Evolutionary conservation across 1,139 yeast genomes (phyloP).

Genomic region (Scheffersomyces lignicola): DNA sequence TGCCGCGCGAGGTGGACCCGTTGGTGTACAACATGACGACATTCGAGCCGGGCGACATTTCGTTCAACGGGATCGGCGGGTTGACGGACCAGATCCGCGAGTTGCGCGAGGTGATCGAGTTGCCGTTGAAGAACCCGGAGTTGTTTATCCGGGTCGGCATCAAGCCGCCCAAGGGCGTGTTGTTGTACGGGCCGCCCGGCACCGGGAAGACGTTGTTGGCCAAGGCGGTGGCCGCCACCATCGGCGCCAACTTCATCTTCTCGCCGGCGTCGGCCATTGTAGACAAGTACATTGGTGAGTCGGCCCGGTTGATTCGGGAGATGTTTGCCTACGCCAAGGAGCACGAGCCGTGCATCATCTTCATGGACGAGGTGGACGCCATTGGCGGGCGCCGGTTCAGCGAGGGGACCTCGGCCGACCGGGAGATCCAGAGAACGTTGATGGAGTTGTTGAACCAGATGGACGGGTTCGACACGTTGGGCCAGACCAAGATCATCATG

Average conservation of each 20-base stretch:
- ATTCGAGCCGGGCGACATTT: slow-evolving; percentile 93
- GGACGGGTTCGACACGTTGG: slow-evolving; percentile 98
- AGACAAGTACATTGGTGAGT: slow-evolving; percentile 97
- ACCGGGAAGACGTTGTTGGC: slow-evolving; percentile 96
- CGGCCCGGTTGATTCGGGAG: slow-evolving; percentile 94
- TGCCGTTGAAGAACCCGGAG: slow-evolving; percentile 97
- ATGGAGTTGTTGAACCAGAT: slow-evolving; percentile 97
- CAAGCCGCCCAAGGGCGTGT: slow-evolving; percentile 96
- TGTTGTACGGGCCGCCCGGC: slow-evolving; percentile 98
- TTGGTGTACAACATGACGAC: slow-evolving; percentile 98
- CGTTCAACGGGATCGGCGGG: slow-evolving; percentile 97
- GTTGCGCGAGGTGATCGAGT: slow-evolving; percentile 94
- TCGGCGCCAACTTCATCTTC: slow-evolving; percentile 96
- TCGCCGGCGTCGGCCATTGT: slow-evolving; percentile 98
- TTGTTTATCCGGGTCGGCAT: slow-evolving; percentile 94
- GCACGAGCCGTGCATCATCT: slow-evolving; percentile 97
- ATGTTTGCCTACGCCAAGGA: slow-evolving; percentile 99
- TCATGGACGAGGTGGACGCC: slow-evolving; percentile 99
- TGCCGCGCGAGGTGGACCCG: slow-evolving; percentile 98
- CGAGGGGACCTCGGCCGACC: slow-evolving; percentile 98
- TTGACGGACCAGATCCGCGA: slow-evolving; percentile 94
- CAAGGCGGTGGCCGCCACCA: slow-evolving; percentile 97
- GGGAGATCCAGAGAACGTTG: slow-evolving; percentile 97
- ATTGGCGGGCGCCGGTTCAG: slow-evolving; percentile 98
- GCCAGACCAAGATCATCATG: slow-evolving; percentile 98